Evolutionary conservation across 2,329 filamentous ascomycete genomes (phyloP).

Genomic region (Penicillium concentricum): DNA sequence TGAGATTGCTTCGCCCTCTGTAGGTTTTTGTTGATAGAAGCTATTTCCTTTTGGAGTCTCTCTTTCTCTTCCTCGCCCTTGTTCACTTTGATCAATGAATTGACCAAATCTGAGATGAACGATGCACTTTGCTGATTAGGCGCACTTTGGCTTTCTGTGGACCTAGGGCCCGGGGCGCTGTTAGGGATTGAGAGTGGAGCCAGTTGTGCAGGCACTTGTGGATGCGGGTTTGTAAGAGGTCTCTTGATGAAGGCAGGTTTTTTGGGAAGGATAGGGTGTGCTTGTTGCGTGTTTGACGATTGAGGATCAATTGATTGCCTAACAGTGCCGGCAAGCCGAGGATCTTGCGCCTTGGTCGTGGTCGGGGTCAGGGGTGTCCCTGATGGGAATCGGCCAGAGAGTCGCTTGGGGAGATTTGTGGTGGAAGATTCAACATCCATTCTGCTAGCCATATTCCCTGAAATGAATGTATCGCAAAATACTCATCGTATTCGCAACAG

Average conservation of each 20-base stretch:
- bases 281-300: background rate
- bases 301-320: background rate
- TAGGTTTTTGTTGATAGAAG: conserved; percentile 40
- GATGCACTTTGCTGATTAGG: background rate
- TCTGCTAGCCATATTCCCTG: conserved; percentile 8
- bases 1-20: conserved; percentile 21
- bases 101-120: background rate
- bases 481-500: conserved; percentile 5
- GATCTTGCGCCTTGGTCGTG: background rate
- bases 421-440: conserved; percentile 10
- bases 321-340: background rate
- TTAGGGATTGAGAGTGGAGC: background rate
- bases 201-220: background rate
- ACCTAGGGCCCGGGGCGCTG: background rate
- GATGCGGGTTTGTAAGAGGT: background rate
- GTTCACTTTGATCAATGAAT: background rate
- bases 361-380: too few species aligned
- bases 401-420: background rate
- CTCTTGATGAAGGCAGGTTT: background rate
- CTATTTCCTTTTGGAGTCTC: conserved; percentile 29
- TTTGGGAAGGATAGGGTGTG: background rate
- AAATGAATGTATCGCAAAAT: background rate
- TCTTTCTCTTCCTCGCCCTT: conserved; percentile 27
- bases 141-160: background rate
- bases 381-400: background rate